Evolutionary conservation across 176 grass and related monocot species (phyloP).

Genomic region (Bonia amplexicaulis): DNA sequence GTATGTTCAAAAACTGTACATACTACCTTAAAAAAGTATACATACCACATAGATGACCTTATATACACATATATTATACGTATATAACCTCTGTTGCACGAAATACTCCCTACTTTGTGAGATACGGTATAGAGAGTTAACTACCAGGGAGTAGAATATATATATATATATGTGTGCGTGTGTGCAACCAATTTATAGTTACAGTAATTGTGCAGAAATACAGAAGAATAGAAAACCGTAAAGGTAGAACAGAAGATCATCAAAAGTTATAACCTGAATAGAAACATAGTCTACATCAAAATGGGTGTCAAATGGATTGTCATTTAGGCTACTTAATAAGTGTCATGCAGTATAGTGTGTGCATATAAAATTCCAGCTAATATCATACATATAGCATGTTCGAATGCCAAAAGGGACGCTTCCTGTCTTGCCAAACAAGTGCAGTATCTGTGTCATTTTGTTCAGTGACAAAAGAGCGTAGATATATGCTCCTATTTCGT

Average conservation of each 20-base stretch:
- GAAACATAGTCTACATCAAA: slow-evolving; percentile 5
- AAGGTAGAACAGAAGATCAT: neutral
- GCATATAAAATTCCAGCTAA: neutral
- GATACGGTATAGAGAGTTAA: too few relatives aligned
- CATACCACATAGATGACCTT: too few relatives aligned
- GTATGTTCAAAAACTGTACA: too few relatives aligned
- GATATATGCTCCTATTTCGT: neutral
- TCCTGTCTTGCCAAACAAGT: neutral
- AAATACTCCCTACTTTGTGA: too few relatives aligned
- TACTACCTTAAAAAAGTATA: too few relatives aligned
- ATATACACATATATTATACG: too few relatives aligned
- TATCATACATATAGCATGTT: neutral
- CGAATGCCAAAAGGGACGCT: neutral
- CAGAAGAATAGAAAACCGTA: neutral
- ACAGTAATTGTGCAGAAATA: neutral
- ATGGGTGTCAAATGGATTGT: neutral
- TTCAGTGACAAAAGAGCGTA: neutral
- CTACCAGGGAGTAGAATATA: too few relatives aligned
- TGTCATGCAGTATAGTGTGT: neutral
- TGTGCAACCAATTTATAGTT: too few relatives aligned
- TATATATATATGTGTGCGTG: too few relatives aligned
- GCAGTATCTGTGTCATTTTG: neutral
- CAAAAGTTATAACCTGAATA: neutral
- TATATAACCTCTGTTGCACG: too few relatives aligned
- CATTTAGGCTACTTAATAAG: neutral